These are phyloP conservation scores for Candida koratica DNA, from an alignment of 805 yeast species.

Conservation along the genomic window DNA sequence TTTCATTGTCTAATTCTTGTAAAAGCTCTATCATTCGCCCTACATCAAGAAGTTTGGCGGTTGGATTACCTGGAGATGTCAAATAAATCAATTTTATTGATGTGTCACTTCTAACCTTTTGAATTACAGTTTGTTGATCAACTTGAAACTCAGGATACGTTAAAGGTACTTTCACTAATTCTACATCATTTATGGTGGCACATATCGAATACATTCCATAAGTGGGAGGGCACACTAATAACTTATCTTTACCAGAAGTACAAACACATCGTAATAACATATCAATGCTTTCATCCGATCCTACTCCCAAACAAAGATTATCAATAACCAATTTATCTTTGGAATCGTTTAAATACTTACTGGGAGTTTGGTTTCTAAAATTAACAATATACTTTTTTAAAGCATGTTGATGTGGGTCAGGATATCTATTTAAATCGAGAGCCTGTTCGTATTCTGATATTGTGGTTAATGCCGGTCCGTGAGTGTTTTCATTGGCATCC, in stretches of 20 bases:
- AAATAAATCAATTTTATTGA: slow-evolving; percentile 71
- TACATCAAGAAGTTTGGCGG: slow-evolving; percentile 61
- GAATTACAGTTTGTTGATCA: slow-evolving; percentile 52
- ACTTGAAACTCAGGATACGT: slow-evolving; percentile 49
- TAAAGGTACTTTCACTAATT: slow-evolving; percentile 69
- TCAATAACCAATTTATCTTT: slow-evolving; percentile 43
- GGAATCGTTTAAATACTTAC: slow-evolving; percentile 14
- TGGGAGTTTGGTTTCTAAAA: slow-evolving; percentile 60
- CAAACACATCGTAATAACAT: slow-evolving; percentile 81
- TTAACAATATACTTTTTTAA: slow-evolving; percentile 69
- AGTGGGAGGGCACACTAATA: slow-evolving; percentile 89
- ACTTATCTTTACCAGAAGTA: slow-evolving; percentile 74
- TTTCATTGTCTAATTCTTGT: slow-evolving; percentile 51
- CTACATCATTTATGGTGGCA: slow-evolving; percentile 86
- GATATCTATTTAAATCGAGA: slow-evolving; percentile 80
- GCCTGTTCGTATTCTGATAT: slow-evolving; percentile 42
- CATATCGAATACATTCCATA: slow-evolving; percentile 96
- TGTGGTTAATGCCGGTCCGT: slow-evolving; percentile 70
- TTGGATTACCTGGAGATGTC: slow-evolving; percentile 97
- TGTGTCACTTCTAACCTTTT: slow-evolving; percentile 51
- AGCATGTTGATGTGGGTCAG: slow-evolving; percentile 89
- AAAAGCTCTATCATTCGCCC: slow-evolving; percentile 36
- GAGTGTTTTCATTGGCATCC: slow-evolving; percentile 95
- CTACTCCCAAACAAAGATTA: slow-evolving; percentile 90
- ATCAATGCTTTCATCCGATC: slow-evolving; percentile 95